phyloP scores from a whole-genome alignment of 2,329 filamentous ascomycete genomes.

The Trichoderma atroviride region DNA sequence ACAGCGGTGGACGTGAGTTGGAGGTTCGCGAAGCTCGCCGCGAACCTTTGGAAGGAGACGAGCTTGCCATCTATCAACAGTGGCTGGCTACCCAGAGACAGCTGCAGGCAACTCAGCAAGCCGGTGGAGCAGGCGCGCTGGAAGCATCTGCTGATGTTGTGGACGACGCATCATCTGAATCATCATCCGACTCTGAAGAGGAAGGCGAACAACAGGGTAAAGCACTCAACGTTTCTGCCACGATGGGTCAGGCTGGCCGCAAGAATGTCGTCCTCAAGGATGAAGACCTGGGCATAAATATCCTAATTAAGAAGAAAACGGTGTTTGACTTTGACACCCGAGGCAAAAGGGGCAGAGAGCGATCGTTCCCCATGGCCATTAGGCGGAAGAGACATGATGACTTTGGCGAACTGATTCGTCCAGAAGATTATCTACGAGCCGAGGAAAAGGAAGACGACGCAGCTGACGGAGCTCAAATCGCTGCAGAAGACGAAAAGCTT shows the following conservation, averaged over 20 bases:
- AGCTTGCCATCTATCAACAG: constrained; percentile 83
- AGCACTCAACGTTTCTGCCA: constrained; percentile 84
- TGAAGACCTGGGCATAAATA: constrained; percentile 87
- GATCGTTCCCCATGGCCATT: constrained; percentile 86
- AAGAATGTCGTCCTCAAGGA: constrained; percentile 87
- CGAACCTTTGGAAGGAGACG: constrained; percentile 70
- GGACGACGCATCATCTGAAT: constrained; percentile 84
- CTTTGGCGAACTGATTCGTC: constrained; percentile 90
- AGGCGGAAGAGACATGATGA: constrained; percentile 81
- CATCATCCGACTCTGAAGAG: constrained; percentile 83
- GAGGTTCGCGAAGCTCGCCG: constrained; percentile 63
- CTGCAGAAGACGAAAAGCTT: constrained; percentile 62
- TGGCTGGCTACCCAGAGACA: constrained; percentile 88
- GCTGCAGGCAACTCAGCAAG: constrained; percentile 77
- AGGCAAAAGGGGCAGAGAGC: constrained; percentile 87
- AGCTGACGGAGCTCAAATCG: constrained; percentile 50
- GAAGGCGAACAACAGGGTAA: constrained; percentile 89
- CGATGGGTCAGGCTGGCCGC: constrained; percentile 78
- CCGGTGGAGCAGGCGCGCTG: constrained; percentile 66
- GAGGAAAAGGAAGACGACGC: constrained; percentile 84
- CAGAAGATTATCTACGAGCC: constrained; percentile 89
- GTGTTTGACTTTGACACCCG: constrained; percentile 93
- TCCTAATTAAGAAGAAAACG: constrained; percentile 83
- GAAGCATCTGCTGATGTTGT: constrained; percentile 73
- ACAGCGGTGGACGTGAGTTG: constrained; percentile 64